Base-by-base conservation (phyloP, 2,329 filamentous ascomycete species). In the Colletotrichum salicis region DNA sequence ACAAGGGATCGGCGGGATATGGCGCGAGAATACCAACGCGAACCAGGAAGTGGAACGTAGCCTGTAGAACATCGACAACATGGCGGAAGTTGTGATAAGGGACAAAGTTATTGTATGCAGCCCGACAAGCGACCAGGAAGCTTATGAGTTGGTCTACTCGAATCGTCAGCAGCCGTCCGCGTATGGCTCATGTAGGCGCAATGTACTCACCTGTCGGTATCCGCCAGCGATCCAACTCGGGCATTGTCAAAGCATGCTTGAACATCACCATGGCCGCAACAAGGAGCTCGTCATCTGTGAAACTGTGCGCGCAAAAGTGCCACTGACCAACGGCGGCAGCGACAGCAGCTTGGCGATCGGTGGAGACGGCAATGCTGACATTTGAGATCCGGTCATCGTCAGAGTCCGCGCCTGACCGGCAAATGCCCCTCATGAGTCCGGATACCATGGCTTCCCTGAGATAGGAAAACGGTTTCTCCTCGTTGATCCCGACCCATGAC, bases 81-180 rank as follows among this genome's bases (percentile, higher is more conserved):
- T 99, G 96, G 66, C 96, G 93, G 81, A 98, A 99, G 82, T 99
- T 99, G 85, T 99, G 96, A 79, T 98, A 99, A 27, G 96, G 93
- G 45, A 98, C 95, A 80, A 97, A 97, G 70, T 90, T 93, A 81
- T 98, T 98, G 84, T 99, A 99, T n/a, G 96, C 94, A 59, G 93
- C 91, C 73, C 96, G 92, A 78, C 95, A 96, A 64, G 95, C 95
- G 74, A 97, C 89, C 72, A 98, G 86, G 78, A 97, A 98, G 65
- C 90, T 91, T 75, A 93, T 92, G 33, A 99, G 86, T 80, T 97
- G 92, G 76, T 93, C 94, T 94, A 74, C 64, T 71, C 74, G n/a
- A 19, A 72, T 71, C 77, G 82, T 88, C 80, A 88, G 85, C 77
- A 80, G 41, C 37, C 74, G 37, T 11, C 54, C 54, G 74, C 56